Conservation (phyloP, 139 green algal genomes). For the Chlorella sp. region DNA sequence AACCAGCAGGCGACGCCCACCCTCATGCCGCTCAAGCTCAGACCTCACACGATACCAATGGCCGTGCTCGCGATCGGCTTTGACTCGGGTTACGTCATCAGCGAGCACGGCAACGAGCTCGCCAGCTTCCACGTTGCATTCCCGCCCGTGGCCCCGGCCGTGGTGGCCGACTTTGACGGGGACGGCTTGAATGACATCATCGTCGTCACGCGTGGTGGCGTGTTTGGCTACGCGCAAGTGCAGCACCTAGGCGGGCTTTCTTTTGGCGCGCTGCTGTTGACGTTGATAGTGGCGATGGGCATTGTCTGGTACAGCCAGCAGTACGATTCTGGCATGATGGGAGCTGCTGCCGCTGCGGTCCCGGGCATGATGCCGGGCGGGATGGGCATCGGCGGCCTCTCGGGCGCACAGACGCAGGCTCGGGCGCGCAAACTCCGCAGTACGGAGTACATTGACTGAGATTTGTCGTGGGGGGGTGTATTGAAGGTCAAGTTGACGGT, state of each 20-base stretch:
- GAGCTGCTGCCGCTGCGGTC: slow-evolving; percentile 73
- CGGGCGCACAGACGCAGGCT: neutral
- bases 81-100: slow-evolving; percentile 42
- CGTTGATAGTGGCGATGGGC: no score
- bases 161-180: slow-evolving; percentile 77
- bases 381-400: neutral
- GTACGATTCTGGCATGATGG: no score
- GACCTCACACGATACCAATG: slow-evolving; percentile 41
- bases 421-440: slow-evolving; percentile 32
- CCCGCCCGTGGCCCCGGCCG: slow-evolving; percentile 30
- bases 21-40: slow-evolving; percentile 61
- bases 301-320: no score
- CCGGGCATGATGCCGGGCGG: slow-evolving; percentile 13
- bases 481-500: no score
- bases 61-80: slow-evolving; percentile 63
- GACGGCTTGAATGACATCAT: slow-evolving; percentile 89
- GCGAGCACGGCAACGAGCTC: slow-evolving; percentile 59
- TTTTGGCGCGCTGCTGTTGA: slow-evolving; percentile 70
- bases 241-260: slow-evolving; percentile 65
- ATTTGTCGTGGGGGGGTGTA: no score
- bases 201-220: slow-evolving; percentile 43
- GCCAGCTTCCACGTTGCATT: slow-evolving; percentile 58
- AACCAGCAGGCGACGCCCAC: no score
- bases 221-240: slow-evolving; percentile 52
- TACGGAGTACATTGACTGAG: slow-evolving; percentile 46